phyloP scores from a whole-genome alignment of 768 basidiomycete genomes.

The Pleurotus djamor region DNA sequence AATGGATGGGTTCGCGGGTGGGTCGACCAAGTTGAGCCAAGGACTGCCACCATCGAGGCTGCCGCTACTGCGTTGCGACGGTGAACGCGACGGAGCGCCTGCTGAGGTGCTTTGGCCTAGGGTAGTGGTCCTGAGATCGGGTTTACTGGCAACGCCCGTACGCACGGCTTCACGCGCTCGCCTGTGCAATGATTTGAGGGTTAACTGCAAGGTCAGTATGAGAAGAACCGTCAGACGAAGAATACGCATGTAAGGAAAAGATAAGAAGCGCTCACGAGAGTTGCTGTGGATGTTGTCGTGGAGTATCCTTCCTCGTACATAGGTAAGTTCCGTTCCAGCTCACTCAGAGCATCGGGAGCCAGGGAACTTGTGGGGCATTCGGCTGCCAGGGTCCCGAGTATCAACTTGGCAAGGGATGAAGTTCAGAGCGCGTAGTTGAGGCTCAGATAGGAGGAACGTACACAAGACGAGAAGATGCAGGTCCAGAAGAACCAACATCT shows the following conservation, averaged over 20 bases:
- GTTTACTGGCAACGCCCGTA: conserved; percentile 15
- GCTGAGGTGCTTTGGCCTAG: conserved; percentile 12
- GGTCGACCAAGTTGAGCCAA: not conserved
- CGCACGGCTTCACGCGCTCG: conserved; percentile 29
- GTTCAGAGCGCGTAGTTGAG: not conserved
- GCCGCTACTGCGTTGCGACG: conserved; percentile 33
- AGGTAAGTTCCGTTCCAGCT: conserved; percentile 31
- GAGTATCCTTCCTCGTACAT: conserved; percentile 42
- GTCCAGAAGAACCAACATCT: conserved; percentile 53
- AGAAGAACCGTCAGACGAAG: not conserved
- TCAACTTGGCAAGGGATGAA: conserved; percentile 24
- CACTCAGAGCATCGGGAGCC: conserved; percentile 32
- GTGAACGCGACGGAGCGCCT: conserved; percentile 35
- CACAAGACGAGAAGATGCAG: conserved; percentile 44
- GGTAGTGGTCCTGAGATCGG: not conserved
- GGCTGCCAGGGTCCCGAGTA: conserved; percentile 43
- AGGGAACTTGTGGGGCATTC: conserved; percentile 43
- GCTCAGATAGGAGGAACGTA: conserved; percentile 14
- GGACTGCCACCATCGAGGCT: not conserved
- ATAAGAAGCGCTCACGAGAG: conserved; percentile 24
- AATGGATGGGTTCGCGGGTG: not conserved
- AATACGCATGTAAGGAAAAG: not conserved
- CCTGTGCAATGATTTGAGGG: conserved; percentile 31
- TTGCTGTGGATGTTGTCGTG: conserved; percentile 30
- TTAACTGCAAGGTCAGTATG: conserved; percentile 20